Evolutionary conservation across 2,329 filamentous ascomycete genomes (phyloP).

Genomic region (Ilyonectria mors-panacis): DNA sequence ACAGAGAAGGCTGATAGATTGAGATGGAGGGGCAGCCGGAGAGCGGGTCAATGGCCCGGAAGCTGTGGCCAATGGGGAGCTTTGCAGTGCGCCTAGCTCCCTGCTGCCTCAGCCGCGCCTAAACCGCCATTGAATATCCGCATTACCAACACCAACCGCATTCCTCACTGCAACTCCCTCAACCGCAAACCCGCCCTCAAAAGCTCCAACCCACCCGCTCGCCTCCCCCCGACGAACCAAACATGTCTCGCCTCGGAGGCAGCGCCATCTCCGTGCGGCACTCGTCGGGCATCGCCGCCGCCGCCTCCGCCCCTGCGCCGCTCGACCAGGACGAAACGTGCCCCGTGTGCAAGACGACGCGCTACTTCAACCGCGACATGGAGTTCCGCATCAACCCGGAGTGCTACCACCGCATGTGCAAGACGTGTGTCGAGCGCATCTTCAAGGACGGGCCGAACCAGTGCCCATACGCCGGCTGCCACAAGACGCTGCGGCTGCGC

Average conservation of each 20-base stretch:
- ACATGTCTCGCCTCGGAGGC: slow-evolving; percentile 50
- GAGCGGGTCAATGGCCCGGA: neutral
- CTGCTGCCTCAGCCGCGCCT: slow-evolving; percentile 46
- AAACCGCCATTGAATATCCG: slow-evolving; percentile 4
- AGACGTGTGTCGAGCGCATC: slow-evolving; percentile 93
- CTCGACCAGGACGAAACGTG: slow-evolving; percentile 78
- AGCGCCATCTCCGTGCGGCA: slow-evolving; percentile 50
- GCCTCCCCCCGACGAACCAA: neutral
- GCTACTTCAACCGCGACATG: slow-evolving; percentile 95
- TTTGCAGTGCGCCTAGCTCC: slow-evolving; percentile 18
- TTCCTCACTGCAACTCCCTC: neutral
- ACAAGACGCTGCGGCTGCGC: slow-evolving; percentile 86
- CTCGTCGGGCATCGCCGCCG: slow-evolving; percentile 32
- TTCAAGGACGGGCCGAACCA: slow-evolving; percentile 93
- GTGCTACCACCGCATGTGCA: slow-evolving; percentile 99
- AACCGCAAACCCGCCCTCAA: neutral
- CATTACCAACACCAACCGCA: neutral
- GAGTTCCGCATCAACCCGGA: slow-evolving; percentile 96
- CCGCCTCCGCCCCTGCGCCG: slow-evolving; percentile 31
- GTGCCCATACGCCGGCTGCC: slow-evolving; percentile 92
- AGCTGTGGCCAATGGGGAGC: slow-evolving; percentile 42
- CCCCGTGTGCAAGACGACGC: slow-evolving; percentile 96
- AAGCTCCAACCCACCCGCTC: neutral
- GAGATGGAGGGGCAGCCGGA: slow-evolving; percentile 44
- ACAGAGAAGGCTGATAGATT: slow-evolving; percentile 48